Percentiles rank a stretch among this genome's conserved stretches.
phyloP scores from a whole-genome alignment of 106 monocot genomes.

The Vanilla planifolia region DNA sequence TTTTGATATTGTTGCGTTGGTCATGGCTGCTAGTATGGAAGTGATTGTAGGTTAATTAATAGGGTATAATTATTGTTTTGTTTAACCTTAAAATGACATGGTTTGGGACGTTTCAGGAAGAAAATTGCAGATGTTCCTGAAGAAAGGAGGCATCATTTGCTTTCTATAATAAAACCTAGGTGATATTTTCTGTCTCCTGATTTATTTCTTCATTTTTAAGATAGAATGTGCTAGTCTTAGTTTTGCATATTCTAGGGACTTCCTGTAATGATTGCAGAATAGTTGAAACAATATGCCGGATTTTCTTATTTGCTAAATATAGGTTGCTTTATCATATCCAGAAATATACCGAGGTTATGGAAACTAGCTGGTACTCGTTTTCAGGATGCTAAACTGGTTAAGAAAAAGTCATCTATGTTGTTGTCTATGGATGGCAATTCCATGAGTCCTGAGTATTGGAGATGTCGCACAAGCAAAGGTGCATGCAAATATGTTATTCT shows the following conservation, averaged over 20 bases:
- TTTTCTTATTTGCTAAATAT: not conserved
- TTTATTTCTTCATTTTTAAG: not conserved
- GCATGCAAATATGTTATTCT: not conserved
- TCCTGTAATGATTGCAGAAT: not conserved
- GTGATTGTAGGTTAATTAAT: too few species aligned
- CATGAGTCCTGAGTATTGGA: slow-evolving; percentile 37
- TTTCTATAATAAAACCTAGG: slow-evolving; percentile 42
- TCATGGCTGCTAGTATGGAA: too few species aligned
- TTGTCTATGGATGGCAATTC: slow-evolving; percentile 23
- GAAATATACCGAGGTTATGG: slow-evolving; percentile 60
- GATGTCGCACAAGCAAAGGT: slow-evolving; percentile 67
- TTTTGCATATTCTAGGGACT: not conserved
- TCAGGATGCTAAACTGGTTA: slow-evolving; percentile 53
- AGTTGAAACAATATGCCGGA: not conserved
- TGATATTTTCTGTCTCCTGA: slow-evolving; percentile 11
- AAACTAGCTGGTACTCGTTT: slow-evolving; percentile 54
- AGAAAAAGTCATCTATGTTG: slow-evolving; percentile 46
- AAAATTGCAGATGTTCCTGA: slow-evolving; percentile 86
- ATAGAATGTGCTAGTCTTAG: not conserved
- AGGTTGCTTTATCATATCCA: slow-evolving; percentile 16
- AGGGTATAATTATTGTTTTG: too few species aligned
- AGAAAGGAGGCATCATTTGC: slow-evolving; percentile 61
- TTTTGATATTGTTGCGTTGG: too few species aligned
- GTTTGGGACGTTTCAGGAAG: slow-evolving; percentile 41
- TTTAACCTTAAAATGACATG: not conserved